A percentile compares a stretch with the other conserved stretches of the same genome.
Evolutionary conservation across 2,329 filamentous ascomycete species (phyloP).

Genomic region (Apiospora malaysiana): DNA sequence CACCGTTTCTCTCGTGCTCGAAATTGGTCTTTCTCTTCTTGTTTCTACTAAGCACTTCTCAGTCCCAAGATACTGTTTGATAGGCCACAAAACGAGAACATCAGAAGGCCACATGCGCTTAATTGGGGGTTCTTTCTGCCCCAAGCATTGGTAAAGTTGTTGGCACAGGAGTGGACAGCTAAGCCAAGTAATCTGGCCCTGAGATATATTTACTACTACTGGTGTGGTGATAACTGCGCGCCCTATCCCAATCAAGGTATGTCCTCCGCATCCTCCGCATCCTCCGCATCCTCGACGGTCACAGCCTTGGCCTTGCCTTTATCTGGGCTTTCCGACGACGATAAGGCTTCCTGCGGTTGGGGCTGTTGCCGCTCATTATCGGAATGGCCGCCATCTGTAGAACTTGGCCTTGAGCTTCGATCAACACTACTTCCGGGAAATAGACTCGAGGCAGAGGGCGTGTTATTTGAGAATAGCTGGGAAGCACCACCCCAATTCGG

Average conservation of each 20-base stretch:
- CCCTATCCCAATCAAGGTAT: not conserved
- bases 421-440: conserved; percentile 24
- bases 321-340: conserved; percentile 21
- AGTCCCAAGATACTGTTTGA: not conserved
- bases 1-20: not conserved
- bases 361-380: conserved; percentile 29
- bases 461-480: conserved; percentile 51
- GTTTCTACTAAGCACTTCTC: not conserved
- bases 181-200: not conserved
- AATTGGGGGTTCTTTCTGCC: not conserved
- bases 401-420: conserved; percentile 25
- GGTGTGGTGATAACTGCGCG: not conserved
- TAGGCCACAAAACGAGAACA: not conserved
- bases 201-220: not conserved
- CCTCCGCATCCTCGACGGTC: conserved; percentile 37
- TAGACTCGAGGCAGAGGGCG: conserved; percentile 23
- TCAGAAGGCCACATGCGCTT: not conserved
- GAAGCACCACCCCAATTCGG: conserved; percentile 59
- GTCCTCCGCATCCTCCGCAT: conserved; percentile 23
- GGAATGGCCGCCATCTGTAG: conserved; percentile 24
- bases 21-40: not conserved
- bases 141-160: not conserved
- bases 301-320: conserved; percentile 39
- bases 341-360: conserved; percentile 25
- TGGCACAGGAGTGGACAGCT: not conserved